Evolutionary conservation across 768 basidiomycete species (phyloP).

Genomic region (Panus rudis): DNA sequence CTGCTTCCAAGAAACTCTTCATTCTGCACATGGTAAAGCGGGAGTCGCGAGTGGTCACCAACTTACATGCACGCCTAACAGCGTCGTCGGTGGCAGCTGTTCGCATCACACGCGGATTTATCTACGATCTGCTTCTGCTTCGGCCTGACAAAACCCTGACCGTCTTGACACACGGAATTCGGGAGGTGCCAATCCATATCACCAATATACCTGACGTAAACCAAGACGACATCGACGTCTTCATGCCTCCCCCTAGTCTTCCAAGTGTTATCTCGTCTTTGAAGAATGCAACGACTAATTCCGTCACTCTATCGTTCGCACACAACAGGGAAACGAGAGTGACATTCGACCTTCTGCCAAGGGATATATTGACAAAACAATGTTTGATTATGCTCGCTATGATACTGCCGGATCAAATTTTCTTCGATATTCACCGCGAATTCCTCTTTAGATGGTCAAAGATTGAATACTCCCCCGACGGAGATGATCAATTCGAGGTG

Average conservation of each 20-base stretch:
- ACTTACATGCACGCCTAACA: slow-evolving; percentile 29
- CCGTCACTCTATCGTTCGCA: slow-evolving; percentile 45
- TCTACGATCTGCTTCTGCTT: slow-evolving; percentile 67
- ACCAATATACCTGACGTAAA: neutral
- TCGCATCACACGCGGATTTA: slow-evolving; percentile 50
- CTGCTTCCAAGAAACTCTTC: slow-evolving; percentile 35
- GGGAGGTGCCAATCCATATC: slow-evolving; percentile 24
- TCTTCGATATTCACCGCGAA: slow-evolving; percentile 46
- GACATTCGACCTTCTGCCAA: slow-evolving; percentile 49
- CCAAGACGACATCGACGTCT: too few relatives aligned
- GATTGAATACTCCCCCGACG: slow-evolving; percentile 35
- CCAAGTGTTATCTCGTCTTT: slow-evolving; percentile 34
- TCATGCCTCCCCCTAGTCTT: neutral
- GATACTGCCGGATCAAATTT: slow-evolving; percentile 46
- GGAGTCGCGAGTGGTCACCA: slow-evolving; percentile 35
- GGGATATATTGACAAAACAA: slow-evolving; percentile 47
- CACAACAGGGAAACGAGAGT: slow-evolving; percentile 41
- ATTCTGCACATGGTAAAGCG: slow-evolving; percentile 42
- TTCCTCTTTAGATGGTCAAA: slow-evolving; percentile 57
- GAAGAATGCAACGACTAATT: slow-evolving; percentile 42
- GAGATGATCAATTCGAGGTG: too few relatives aligned
- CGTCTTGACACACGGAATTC: slow-evolving; percentile 56
- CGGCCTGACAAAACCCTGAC: slow-evolving; percentile 46
- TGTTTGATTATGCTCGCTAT: slow-evolving; percentile 59
- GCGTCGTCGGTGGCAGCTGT: slow-evolving; percentile 53